Conservation (phyloP, 164 flowering plant species). For the Vitis cinerea region DNA sequence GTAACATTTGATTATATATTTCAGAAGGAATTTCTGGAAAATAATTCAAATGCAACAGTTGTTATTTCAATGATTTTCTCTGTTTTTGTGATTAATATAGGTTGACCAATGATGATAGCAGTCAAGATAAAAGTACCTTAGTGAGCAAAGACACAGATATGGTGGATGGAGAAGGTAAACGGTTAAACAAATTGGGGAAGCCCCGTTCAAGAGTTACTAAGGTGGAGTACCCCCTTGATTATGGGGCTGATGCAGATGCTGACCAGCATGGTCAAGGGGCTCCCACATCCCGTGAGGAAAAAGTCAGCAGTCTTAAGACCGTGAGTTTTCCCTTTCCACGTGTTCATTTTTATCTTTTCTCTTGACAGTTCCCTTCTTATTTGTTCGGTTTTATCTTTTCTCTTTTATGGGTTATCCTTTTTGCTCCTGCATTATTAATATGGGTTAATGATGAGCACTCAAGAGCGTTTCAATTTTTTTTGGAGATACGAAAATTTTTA, state of each 20-base stretch:
- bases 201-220: constrained; percentile 53
- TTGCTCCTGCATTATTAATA: too few relatives aligned
- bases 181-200: constrained; percentile 41
- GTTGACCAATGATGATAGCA: constrained; percentile 37
- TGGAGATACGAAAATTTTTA: too few relatives aligned
- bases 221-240: constrained; percentile 52
- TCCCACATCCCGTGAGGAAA: constrained; percentile 76
- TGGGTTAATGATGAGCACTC: too few relatives aligned
- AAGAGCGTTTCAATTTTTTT: too few relatives aligned
- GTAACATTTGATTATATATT: too few relatives aligned
- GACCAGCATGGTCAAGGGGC: constrained; percentile 73
- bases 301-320: constrained; percentile 85
- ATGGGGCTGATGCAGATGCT: constrained; percentile 64
- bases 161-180: constrained; percentile 49
- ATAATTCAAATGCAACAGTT: too few relatives aligned
- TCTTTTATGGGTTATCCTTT: not conserved
- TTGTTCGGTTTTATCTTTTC: not conserved
- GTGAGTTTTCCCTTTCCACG: constrained; percentile 36
- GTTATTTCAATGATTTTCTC: too few relatives aligned
- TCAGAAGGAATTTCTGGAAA: too few relatives aligned
- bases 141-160: constrained; percentile 45
- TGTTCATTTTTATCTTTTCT: not conserved
- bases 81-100: constrained; percentile 20
- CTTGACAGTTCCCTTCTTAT: too few relatives aligned
- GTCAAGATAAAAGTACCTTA: constrained; percentile 35